Conservation (phyloP, 2,329 filamentous ascomycete species). For the Cryphonectria naterciae region DNA sequence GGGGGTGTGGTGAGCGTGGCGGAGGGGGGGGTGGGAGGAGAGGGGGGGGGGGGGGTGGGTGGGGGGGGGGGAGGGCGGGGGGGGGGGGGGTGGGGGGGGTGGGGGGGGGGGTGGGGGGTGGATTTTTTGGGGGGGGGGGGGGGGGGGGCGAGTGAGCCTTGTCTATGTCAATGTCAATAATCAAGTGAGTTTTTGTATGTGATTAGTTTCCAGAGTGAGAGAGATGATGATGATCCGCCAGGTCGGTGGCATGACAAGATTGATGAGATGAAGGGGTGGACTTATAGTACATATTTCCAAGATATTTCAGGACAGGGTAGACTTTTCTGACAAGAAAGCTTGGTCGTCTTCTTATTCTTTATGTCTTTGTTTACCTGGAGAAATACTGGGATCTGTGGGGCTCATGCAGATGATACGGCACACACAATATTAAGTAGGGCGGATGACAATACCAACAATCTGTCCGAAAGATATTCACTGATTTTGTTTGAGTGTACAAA, state of each 20-base stretch:
- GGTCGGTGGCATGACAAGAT: background rate
- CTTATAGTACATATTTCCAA: background rate
- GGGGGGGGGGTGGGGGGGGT: too few relatives aligned
- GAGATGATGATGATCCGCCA: background rate
- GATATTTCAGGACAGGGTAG: background rate
- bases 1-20: too few relatives aligned
- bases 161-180: background rate
- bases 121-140: too few relatives aligned
- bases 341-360: background rate
- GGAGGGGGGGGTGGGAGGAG: too few relatives aligned
- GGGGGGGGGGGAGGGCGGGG: too few relatives aligned
- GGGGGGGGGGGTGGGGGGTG: too few relatives aligned
- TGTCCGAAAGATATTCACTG: background rate
- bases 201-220: background rate
- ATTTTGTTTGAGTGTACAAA: background rate
- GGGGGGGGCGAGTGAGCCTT: too few relatives aligned
- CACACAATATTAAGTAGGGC: slow-evolving; percentile 13
- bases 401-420: background rate
- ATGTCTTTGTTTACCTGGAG: background rate
- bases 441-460: slow-evolving; percentile 1
- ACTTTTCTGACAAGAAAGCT: background rate
- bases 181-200: background rate
- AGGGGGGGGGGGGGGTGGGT: too few relatives aligned
- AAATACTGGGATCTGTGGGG: background rate
- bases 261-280: background rate